A percentile compares a stretch with the other conserved stretches of the same genome.
Conservation (phyloP, 305 asterid species). For the Fraxinus albicans region DNA sequence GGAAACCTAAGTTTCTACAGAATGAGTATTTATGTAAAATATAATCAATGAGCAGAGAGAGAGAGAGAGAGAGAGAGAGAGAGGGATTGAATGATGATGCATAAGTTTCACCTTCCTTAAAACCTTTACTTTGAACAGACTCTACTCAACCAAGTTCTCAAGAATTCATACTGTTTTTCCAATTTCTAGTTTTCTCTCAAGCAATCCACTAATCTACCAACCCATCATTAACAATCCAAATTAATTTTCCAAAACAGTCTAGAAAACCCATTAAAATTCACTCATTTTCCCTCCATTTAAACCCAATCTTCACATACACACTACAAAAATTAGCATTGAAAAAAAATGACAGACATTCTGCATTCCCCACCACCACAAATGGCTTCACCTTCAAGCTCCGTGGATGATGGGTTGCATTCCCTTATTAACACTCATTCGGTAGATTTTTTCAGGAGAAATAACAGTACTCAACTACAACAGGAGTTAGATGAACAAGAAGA, state of each 20-base stretch:
- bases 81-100: slow-evolving; percentile 30
- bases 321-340: slow-evolving; percentile 15
- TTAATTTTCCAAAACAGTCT: neutral
- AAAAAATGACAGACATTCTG: slow-evolving; percentile 39
- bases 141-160: slow-evolving; percentile 42
- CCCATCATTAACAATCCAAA: slow-evolving; percentile 32
- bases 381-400: slow-evolving; percentile 49
- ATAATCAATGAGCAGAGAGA: slow-evolving; percentile 2
- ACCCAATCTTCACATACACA: slow-evolving; percentile 44
- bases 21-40: slow-evolving; percentile 4
- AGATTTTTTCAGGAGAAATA: slow-evolving; percentile 47
- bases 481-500: slow-evolving; percentile 21
- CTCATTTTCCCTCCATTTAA: neutral
- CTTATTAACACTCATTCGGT: slow-evolving; percentile 37
- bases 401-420: slow-evolving; percentile 57
- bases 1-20: neutral
- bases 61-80: neutral
- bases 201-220: slow-evolving; percentile 34
- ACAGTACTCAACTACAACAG: slow-evolving; percentile 25
- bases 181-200: neutral
- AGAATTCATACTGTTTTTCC: slow-evolving; percentile 8
- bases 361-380: slow-evolving; percentile 33
- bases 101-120: slow-evolving; percentile 41
- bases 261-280: slow-evolving; percentile 10
- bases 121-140: slow-evolving; percentile 60